Evolutionary conservation across 345 rosid species (phyloP), one percentile per base, ranked within the genome.

Genomic region (Eucalyptus victrix): DNA sequence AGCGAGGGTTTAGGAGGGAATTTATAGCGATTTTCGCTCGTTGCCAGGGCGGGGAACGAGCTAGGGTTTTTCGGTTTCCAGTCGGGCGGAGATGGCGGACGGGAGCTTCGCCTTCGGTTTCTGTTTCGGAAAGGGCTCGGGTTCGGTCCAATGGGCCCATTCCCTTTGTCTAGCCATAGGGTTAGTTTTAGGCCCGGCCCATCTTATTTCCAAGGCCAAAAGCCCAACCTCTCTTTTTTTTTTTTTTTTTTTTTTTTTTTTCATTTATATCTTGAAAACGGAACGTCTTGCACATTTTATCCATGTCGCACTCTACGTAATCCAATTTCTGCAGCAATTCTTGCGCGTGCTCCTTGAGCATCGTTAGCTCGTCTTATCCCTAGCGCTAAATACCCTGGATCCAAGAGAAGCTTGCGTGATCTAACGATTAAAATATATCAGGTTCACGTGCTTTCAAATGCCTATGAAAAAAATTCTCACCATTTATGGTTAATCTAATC

Each of bases 361-460:
- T 65, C 12, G 24, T 17, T 34, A 18, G 23, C 76, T 40, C 11
- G 17, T 67, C 21, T 67, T 7, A n/a, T 69, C 80, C 42, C 40
- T 30, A 32, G 42, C 80, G 6, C 80, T 9, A 17, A 34, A 34
- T 32, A 9, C 5, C 19, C 23, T 17, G 80, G 40, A 67, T 67
- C 40, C 40, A 32, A 3, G 40, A 8, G 21, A 32, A n/a, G 76
- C 76, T 65, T 3, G 5, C 10, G 21, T n/a, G 37, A 67, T 65
- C 9, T 15, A n/a, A 30, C 19, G 3, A 11, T 16, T n/a, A n/a
- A n/a, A 0, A n/a, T 65, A 14, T 67, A n/a, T 15, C 19, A 3
- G 0, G 5, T n/a, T n/a, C 3, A 58, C 67, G 28, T 58, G 67
- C 67, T 60, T 28, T 56, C n/a, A 6, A 6, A 15, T 28, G 67